Evolutionary conservation across 345 rosid species (phyloP), one percentile per base, ranked within the genome.

Genomic region (Mercurialis annua): DNA sequence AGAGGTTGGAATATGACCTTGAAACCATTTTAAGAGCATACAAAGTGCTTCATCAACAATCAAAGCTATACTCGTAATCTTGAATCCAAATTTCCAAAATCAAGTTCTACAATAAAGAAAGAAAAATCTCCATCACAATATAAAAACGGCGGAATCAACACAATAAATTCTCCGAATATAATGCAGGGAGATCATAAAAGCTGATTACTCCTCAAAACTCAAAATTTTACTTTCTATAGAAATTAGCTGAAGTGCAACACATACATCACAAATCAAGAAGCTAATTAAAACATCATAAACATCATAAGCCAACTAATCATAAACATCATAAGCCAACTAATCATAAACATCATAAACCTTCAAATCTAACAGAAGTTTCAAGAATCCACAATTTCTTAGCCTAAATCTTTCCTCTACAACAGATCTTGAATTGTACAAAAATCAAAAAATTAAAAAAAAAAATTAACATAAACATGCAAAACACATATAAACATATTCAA

Each of bases 1-100:
- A 78, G 71, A 93, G 96, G 76, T 93, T 93, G 27, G 97, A 93
- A 66, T 88, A 90, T 40, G 98, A 93, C 82, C 92, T 88, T 34
- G 98, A 93, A 65, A 73, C 88, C 98, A 93, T 92, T 17, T 46
- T 23, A 42, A 57, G 71, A 63, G 34, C 44, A 20, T 57, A 38
- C 14, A 17, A 15, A 44, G 29, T 64, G 64, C 51, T 71, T 66
- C 33, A 21, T 48, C 21, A 44, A 67, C 63, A 26, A 29, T 26
- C 68, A 76, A 48, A 69, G 23, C 60, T 58, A 29, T 68, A 11
- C 23, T 29, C 52, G 18, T 68, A 56, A 30, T 47, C 49, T 42
- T 61, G 57, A 12, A 57, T 20, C 40, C 57, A 49, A 43, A 59
- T 23, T 46, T 66, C 44, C 63, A 30, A n/a, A 48, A 69, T 40